Evolutionary conservation across 2,329 filamentous ascomycete species (phyloP).

Genomic region (Microdochium trichocladiopsis): DNA sequence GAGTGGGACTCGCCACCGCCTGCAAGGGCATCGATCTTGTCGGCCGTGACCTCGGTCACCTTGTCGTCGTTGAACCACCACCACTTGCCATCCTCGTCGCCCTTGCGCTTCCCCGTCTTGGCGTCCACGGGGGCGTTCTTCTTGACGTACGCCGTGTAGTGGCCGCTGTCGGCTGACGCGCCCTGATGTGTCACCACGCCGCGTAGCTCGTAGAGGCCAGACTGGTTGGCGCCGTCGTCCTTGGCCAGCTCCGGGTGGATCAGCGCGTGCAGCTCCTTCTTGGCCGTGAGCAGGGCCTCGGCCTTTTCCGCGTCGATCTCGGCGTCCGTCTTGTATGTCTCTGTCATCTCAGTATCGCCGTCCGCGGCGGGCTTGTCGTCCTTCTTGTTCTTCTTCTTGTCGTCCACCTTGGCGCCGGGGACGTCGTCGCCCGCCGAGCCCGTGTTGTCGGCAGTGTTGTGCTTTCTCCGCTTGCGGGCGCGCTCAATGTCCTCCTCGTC

Average conservation of each 20-base stretch:
- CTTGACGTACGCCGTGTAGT: conserved; percentile 98
- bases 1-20: conserved; percentile 87
- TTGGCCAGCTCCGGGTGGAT: conserved; percentile 67
- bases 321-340: conserved; percentile 85
- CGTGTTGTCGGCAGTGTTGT: conserved; percentile 29
- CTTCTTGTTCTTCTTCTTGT: conserved; percentile 28
- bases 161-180: conserved; percentile 91
- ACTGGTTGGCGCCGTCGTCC: conserved; percentile 84
- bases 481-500: conserved; percentile 92
- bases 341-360: conserved; percentile 65
- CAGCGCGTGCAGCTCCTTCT: conserved; percentile 78
- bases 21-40: conserved; percentile 84
- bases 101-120: conserved; percentile 63
- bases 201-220: conserved; percentile 88
- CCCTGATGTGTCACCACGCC: conserved; percentile 96
- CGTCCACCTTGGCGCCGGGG: conserved; percentile 36
- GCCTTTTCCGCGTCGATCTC: conserved; percentile 83
- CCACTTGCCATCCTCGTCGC: conserved; percentile 88
- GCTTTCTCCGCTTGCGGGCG: conserved; percentile 85
- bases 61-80: conserved; percentile 99
- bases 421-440: conserved; percentile 38
- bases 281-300: conserved; percentile 66
- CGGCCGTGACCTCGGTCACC: conserved; percentile 82
- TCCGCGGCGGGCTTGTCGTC: conserved; percentile 39
- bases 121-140: conserved; percentile 70